A percentile compares a stretch with the other conserved stretches of the same genome.
Evolutionary conservation across 768 basidiomycete genomes (phyloP).

Genomic region (Scleroderma bovista): DNA sequence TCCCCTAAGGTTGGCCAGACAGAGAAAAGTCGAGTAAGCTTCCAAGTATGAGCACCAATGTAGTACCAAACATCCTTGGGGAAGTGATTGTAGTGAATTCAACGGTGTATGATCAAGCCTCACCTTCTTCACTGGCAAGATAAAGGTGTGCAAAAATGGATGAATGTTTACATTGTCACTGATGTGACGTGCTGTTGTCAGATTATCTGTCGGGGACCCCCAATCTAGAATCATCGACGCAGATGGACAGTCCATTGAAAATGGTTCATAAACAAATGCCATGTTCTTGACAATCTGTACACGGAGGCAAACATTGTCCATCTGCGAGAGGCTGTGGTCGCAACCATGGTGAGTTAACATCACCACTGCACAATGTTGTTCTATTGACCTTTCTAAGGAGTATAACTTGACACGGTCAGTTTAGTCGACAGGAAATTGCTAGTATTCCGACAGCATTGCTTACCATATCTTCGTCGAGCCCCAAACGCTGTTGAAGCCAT

Average conservation of each 20-base stretch:
- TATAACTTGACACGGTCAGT: constrained; percentile 14
- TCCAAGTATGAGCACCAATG: constrained; percentile 47
- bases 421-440: neutral
- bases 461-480: constrained; percentile 38
- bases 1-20: constrained; percentile 38
- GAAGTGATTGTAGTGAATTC: constrained; percentile 3
- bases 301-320: constrained; percentile 38
- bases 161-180: constrained; percentile 12
- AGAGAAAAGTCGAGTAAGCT: constrained; percentile 19
- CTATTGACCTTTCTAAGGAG: constrained; percentile 24
- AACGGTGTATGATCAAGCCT: constrained; percentile 2
- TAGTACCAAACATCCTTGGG: constrained; percentile 46
- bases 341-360: neutral
- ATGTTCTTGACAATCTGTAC: constrained; percentile 34
- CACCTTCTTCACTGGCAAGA: constrained; percentile 42
- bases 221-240: constrained; percentile 50
- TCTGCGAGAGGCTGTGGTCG: constrained; percentile 28
- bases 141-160: constrained; percentile 45
- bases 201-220: constrained; percentile 35
- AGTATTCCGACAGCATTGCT: constrained; percentile 10
- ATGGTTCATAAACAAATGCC: constrained; percentile 52
- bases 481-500: constrained; percentile 22
- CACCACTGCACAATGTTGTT: neutral
- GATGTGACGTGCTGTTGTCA: constrained; percentile 31
- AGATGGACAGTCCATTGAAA: constrained; percentile 44